These are phyloP conservation scores for Epichloe uncinata DNA, from an alignment of 2,329 filamentous ascomycete genomes.

Conservation along the genomic window DNA sequence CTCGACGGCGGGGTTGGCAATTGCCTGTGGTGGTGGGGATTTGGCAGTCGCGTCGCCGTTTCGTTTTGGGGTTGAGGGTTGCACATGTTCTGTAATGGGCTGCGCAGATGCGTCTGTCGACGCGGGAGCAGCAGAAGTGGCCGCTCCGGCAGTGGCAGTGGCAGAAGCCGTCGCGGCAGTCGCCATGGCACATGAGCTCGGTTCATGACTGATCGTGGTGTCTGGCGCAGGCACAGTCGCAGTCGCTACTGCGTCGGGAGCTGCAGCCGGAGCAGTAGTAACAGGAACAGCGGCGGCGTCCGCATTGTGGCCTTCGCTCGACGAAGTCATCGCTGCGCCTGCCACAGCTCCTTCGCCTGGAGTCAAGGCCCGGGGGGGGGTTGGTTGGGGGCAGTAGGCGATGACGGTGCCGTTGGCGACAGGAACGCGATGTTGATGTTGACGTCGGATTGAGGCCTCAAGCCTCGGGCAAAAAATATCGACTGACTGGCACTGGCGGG, in stretches of 20 bases:
- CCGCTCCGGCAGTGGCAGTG: not conserved
- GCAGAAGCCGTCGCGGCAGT: not conserved
- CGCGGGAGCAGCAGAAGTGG: not conserved
- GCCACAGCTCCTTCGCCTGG: constrained; percentile 43
- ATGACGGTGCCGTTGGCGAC: constrained; percentile 2
- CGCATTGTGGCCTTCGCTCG: constrained; percentile 26
- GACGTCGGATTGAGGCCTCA: constrained; percentile 1
- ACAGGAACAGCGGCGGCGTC: constrained; percentile 2
- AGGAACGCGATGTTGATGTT: constrained; percentile 1
- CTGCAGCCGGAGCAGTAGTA: constrained; percentile 4
- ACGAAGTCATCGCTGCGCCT: constrained; percentile 49
- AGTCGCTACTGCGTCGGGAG: constrained; percentile 6
- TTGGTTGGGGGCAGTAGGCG: constrained; percentile 1
- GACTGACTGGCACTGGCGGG: not conserved
- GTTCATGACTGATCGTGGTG: not conserved
- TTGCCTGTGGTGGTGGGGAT: not conserved
- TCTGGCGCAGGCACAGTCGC: constrained; percentile 1
- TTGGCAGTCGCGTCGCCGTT: not conserved
- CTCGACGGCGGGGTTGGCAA: not conserved
- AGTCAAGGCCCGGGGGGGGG: constrained; percentile 2
- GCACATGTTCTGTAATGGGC: not conserved
- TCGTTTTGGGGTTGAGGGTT: constrained; percentile 6
- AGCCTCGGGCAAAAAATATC: constrained; percentile 12
- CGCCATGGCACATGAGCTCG: not conserved
- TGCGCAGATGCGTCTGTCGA: not conserved